A percentile compares a stretch with the other conserved stretches of the same genome.
phyloP scores from a whole-genome alignment of 75 land plant genomes.

The Chamaecyparis obtusa region DNA sequence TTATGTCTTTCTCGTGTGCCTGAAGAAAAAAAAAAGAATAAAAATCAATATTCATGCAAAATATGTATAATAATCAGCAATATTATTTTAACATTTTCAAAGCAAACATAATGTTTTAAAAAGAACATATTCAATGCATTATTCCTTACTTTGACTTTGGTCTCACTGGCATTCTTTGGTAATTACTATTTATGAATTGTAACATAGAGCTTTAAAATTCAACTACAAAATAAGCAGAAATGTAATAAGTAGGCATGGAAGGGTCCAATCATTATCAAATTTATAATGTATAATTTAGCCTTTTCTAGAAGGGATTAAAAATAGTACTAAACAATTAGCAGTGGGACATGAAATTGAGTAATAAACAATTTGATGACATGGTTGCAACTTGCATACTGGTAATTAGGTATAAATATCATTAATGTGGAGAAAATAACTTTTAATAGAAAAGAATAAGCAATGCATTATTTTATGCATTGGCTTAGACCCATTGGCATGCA shows the following conservation, averaged over 20 bases:
- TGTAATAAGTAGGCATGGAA: neutral
- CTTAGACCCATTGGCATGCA: no score
- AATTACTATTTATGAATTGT: neutral
- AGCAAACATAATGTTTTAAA: no score
- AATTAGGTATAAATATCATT: no score
- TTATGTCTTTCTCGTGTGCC: slow-evolving; percentile 96
- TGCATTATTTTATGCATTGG: no score
- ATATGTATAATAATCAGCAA: neutral
- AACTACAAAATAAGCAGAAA: no score
- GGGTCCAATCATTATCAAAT: neutral
- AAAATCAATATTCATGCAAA: neutral
- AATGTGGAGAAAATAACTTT: no score
- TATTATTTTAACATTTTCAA: neutral
- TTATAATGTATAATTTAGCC: neutral
- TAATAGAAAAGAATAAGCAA: no score
- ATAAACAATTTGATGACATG: neutral
- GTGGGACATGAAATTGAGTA: neutral
- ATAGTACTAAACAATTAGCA: neutral
- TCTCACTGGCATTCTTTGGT: neutral
- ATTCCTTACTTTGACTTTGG: neutral
- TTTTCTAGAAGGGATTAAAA: neutral
- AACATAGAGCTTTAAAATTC: neutral
- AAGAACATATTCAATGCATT: neutral
- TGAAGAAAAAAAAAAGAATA: slow-evolving; percentile 16
- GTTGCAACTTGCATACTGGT: neutral